Evolutionary conservation across 345 rosid genomes (phyloP).

Genomic region (Syzygium oleosum): DNA sequence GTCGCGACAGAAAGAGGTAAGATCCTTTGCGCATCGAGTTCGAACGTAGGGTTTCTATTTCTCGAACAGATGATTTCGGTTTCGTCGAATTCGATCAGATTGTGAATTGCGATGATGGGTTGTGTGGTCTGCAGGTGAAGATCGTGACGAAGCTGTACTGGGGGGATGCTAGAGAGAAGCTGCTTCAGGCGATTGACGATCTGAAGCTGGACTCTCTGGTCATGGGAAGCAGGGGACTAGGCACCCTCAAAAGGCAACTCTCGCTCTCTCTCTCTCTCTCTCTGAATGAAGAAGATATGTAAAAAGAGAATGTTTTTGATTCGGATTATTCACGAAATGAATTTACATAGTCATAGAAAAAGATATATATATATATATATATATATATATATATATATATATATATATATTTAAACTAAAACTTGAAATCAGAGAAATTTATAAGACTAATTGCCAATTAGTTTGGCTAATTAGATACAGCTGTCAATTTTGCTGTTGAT

Average conservation of each 20-base stretch:
- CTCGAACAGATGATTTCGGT: not conserved
- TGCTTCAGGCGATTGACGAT: conserved; percentile 62
- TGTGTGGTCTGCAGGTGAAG: conserved; percentile 14
- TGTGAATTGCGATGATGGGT: not conserved
- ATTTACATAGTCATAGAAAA: not conserved
- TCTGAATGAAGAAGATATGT: not conserved
- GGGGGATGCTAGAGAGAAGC: conserved; percentile 91
- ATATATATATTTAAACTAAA: not conserved
- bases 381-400: not conserved
- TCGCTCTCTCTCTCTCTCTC: not conserved
- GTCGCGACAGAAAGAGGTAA: conserved; percentile 77
- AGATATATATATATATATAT: not conserved
- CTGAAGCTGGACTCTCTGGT: conserved; percentile 78
- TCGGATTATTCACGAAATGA: not conserved
- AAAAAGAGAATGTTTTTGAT: not conserved
- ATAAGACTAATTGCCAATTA: not conserved
- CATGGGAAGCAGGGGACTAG: conserved; percentile 96
- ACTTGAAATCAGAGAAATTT: not conserved
- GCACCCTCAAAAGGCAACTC: conserved; percentile 62
- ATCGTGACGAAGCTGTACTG: conserved; percentile 69
- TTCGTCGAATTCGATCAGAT: not conserved
- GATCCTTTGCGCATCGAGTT: not conserved
- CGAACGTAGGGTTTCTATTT: not conserved
- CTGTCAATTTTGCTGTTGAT: not conserved
- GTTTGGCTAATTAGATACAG: not conserved